Conservation (phyloP, 768 basidiomycete species). For the Lentinus tigrinus region DNA sequence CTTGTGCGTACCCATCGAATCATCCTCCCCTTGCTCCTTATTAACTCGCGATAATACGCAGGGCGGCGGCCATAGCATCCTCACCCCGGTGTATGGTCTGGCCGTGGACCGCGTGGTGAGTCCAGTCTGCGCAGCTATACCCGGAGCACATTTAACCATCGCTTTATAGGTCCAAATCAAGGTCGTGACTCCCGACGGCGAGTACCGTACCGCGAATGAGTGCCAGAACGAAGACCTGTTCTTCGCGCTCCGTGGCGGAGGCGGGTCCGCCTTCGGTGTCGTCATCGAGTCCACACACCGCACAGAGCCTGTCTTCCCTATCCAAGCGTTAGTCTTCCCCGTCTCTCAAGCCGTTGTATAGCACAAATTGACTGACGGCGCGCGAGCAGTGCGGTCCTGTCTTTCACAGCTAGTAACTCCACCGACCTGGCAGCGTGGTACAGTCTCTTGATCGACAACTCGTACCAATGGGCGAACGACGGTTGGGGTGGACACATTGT, state of each 20-base stretch:
- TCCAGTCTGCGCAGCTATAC: not conserved
- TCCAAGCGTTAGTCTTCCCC: constrained; percentile 24
- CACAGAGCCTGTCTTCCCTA: constrained; percentile 20
- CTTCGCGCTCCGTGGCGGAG: constrained; percentile 50
- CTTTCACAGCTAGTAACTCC: constrained; percentile 20
- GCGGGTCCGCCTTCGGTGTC: constrained; percentile 38
- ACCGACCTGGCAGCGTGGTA: constrained; percentile 27
- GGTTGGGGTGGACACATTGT: constrained; percentile 39
- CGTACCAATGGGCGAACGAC: constrained; percentile 31
- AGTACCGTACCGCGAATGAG: constrained; percentile 42
- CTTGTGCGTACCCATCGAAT: constrained; percentile 21
- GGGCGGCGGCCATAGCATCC: constrained; percentile 32
- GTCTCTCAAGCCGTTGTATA: not conserved
- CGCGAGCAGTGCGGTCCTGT: constrained; percentile 26
- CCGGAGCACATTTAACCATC: not conserved
- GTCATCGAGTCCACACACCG: constrained; percentile 28
- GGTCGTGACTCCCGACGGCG: constrained; percentile 54
- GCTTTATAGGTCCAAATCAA: constrained; percentile 42
- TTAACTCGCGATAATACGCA: not conserved
- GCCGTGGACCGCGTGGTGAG: constrained; percentile 32
- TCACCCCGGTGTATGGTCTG: constrained; percentile 30
- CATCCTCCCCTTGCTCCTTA: not conserved
- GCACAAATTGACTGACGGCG: not conserved
- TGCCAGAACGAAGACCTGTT: constrained; percentile 51
- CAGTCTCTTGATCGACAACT: constrained; percentile 29